Evolutionary conservation across 2,329 filamentous ascomycete species (phyloP), one percentile per base, ranked within the genome.

Genomic region (Didymella pinodella): DNA sequence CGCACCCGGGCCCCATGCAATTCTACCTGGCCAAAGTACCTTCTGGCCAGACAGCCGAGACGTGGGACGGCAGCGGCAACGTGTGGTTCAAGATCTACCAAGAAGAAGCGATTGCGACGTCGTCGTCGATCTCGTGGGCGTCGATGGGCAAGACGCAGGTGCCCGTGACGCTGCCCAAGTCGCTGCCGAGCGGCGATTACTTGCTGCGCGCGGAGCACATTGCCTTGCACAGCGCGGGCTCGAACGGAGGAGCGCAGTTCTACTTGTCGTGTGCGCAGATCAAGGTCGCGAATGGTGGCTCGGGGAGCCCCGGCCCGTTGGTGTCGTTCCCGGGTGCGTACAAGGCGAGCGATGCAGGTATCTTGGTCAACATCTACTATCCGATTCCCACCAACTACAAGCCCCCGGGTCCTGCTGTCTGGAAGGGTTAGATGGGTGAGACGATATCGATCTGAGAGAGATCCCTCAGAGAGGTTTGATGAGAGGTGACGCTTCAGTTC

Each of bases 171-270:
- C 76, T 83, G 46, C 81, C 81, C 2, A 70, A 67, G 22, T 71
- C 69, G 38, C 72, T 75, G 2, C 78, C 81, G 2, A 65, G 72
- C 2, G 81, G 81, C 22, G 73, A 82, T 58, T 82, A 83, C 65
- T 66, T 83, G 12, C 69, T 83, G 25, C 71, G 81, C 5, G 73
- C 78, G 45, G 81, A 83, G 67, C 81, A 83, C 54, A 80, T 83
- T 55, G 80, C 74, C 2, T 66, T 82, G 20, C 80, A 81, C 62
- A 72, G 75, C 45, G 79, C 77, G 2, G 59, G 66, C 12, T 65
- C 59, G 18, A 52, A 52, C 7, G 69, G 68, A 3, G 77, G 77
- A 16, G 77, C 77, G 0, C 76, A 83, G 69, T 81, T 82, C 66
- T 82, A 82, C 65, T 76, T 80, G 29, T 75, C 75, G 4, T 82